Conservation (phyloP, 2,329 filamentous ascomycete species). For the Neofusicoccum cordaticola region DNA sequence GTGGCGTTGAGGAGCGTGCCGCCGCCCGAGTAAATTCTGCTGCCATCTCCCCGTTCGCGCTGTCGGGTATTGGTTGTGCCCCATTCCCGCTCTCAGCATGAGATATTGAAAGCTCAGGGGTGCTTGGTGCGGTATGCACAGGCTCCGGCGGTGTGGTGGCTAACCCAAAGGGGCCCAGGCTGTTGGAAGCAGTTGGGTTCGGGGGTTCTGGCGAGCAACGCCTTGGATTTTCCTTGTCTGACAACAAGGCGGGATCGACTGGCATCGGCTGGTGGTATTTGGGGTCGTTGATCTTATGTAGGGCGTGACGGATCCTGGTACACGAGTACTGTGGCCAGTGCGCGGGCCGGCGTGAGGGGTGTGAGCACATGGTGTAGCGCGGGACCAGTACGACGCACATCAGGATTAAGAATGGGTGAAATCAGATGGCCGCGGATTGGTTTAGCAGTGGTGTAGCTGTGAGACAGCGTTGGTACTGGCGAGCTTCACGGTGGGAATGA, state of each 20-base stretch:
- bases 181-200: too few species aligned
- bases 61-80: too few species aligned
- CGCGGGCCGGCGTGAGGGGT: not conserved
- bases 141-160: too few species aligned
- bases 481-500: not conserved
- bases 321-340: slow-evolving; percentile 1
- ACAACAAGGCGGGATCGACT: not conserved
- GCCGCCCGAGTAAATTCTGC: too few species aligned
- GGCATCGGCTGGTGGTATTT: not conserved
- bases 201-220: too few species aligned
- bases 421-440: not conserved
- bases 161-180: too few species aligned
- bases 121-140: too few species aligned
- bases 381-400: not conserved
- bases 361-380: slow-evolving; percentile 6
- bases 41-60: too few species aligned
- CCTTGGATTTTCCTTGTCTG: not conserved
- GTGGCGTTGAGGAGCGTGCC: not conserved
- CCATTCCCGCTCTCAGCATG: too few species aligned
- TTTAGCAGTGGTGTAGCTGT: not conserved
- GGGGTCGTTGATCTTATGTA: not conserved
- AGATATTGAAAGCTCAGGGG: too few species aligned
- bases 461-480: not conserved
- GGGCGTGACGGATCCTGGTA: not conserved
- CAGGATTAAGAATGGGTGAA: too few species aligned